A percentile compares a stretch with the other conserved stretches of the same genome.
These are phyloP conservation scores for Penicillium paradoxum DNA, from an alignment of 495 filamentous ascomycete genomes.

Conservation along the genomic window DNA sequence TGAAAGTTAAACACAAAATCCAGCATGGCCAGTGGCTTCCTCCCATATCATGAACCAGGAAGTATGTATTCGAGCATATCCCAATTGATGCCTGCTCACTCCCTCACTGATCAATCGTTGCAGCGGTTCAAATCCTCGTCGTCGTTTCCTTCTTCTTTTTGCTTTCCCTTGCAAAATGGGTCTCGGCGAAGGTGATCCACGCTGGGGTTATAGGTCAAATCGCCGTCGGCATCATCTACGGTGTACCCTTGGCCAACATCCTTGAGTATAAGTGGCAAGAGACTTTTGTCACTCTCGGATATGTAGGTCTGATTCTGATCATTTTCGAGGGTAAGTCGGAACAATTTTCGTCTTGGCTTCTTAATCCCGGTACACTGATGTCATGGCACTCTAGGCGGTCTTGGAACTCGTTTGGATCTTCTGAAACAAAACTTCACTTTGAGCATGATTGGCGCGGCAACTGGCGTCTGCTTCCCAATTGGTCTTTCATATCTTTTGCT, in stretches of 20 bases:
- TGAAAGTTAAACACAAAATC: too few species aligned
- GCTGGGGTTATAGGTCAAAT: conserved; percentile 35
- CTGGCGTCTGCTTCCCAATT: conserved; percentile 32
- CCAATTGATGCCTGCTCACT: neutral
- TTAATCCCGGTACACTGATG: conserved; percentile 1
- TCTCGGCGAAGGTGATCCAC: conserved; percentile 26
- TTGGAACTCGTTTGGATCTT: conserved; percentile 28
- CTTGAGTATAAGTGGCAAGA: conserved; percentile 27
- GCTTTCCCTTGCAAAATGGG: conserved; percentile 29
- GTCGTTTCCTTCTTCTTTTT: conserved; percentile 35
- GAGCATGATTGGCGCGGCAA: conserved; percentile 29
- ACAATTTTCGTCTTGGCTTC: neutral
- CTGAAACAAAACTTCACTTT: conserved; percentile 29
- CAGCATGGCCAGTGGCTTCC: conserved; percentile 29
- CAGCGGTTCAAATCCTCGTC: conserved; percentile 29
- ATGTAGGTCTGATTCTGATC: conserved; percentile 35
- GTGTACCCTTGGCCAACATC: conserved; percentile 29
- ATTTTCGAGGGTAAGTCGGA: conserved; percentile 29
- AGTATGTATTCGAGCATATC: conserved; percentile 16
- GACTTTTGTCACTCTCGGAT: conserved; percentile 30
- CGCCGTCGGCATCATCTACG: conserved; percentile 34
- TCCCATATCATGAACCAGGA: conserved; percentile 31
- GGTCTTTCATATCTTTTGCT: conserved; percentile 29
- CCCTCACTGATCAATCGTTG: neutral
- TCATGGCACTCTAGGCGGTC: conserved; percentile 25